A percentile compares a stretch with the other conserved stretches of the same genome.
phyloP scores from a whole-genome alignment of 345 rosid species.

The Eucalyptus cloeziana region DNA sequence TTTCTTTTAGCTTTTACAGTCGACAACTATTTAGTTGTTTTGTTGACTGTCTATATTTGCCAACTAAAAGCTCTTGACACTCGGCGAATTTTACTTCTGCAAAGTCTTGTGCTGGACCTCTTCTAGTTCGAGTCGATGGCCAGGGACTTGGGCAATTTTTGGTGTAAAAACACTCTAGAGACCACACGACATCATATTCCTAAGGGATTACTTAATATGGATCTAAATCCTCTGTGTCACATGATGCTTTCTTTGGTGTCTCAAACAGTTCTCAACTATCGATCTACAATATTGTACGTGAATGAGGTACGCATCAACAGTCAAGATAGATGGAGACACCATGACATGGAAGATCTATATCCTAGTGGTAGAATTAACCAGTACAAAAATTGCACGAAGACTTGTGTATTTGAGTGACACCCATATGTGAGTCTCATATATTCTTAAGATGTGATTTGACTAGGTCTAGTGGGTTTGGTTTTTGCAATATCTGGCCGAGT shows the following conservation, averaged over 20 bases:
- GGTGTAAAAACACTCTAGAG: not conserved
- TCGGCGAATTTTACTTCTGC: not conserved
- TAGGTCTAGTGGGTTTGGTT: not conserved
- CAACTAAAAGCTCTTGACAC: not conserved
- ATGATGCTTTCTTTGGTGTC: not conserved
- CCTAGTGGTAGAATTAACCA: not conserved
- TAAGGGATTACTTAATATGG: not conserved
- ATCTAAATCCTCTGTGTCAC: not conserved
- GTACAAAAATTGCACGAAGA: not conserved
- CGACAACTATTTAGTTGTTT: not conserved
- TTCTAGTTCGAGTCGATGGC: not conserved
- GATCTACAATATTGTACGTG: not conserved
- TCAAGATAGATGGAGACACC: not conserved
- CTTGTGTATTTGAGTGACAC: not conserved
- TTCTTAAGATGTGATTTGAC: not conserved
- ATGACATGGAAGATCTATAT: not conserved
- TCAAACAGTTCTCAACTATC: not conserved
- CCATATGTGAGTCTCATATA: not conserved
- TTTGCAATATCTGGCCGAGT: not conserved
- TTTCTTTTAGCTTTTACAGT: not conserved
- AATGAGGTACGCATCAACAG: not conserved
- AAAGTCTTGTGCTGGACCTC: not conserved
- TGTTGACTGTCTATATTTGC: not conserved
- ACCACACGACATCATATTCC: not conserved
- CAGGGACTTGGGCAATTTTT: not conserved